Evolutionary conservation across 768 basidiomycete genomes (phyloP).

Genomic region (Boletus tomentosulus): DNA sequence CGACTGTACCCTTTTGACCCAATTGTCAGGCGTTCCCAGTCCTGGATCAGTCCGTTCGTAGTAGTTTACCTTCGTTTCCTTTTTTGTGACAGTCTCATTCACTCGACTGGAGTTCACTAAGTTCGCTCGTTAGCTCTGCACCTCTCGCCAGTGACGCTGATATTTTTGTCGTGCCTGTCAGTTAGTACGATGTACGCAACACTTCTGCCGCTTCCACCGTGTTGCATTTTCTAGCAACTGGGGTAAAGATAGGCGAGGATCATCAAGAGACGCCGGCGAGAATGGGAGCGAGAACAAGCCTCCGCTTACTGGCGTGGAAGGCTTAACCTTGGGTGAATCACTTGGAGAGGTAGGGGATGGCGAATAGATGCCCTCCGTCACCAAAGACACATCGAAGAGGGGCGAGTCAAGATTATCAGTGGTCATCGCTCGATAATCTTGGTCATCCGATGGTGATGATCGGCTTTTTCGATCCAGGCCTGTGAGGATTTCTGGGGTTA

Average conservation of each 20-base stretch:
- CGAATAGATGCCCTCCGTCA: slow-evolving; percentile 3
- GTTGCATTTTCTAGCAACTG: slow-evolving; percentile 22
- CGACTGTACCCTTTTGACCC: too few relatives aligned
- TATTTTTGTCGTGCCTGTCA: neutral
- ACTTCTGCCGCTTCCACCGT: slow-evolving; percentile 17
- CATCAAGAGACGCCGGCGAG: slow-evolving; percentile 13
- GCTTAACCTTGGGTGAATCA: too few relatives aligned
- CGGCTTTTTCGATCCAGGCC: neutral
- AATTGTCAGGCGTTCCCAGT: too few relatives aligned
- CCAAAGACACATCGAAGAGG: neutral
- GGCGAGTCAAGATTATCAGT: slow-evolving; percentile 1
- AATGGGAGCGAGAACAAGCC: slow-evolving; percentile 14
- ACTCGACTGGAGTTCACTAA: too few relatives aligned
- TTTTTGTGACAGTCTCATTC: too few relatives aligned
- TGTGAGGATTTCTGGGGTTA: neutral
- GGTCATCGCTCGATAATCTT: neutral
- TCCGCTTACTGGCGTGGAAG: neutral
- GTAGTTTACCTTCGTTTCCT: too few relatives aligned
- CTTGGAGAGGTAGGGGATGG: slow-evolving; percentile 6
- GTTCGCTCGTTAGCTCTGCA: too few relatives aligned
- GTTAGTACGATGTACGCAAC: slow-evolving; percentile 6
- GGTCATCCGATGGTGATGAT: neutral
- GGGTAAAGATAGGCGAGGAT: slow-evolving; percentile 12
- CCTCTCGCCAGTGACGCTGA: too few relatives aligned
- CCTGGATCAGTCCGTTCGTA: too few relatives aligned